phyloP scores from a whole-genome alignment of 345 rosid genomes.

The Conringia planisiliqua region DNA sequence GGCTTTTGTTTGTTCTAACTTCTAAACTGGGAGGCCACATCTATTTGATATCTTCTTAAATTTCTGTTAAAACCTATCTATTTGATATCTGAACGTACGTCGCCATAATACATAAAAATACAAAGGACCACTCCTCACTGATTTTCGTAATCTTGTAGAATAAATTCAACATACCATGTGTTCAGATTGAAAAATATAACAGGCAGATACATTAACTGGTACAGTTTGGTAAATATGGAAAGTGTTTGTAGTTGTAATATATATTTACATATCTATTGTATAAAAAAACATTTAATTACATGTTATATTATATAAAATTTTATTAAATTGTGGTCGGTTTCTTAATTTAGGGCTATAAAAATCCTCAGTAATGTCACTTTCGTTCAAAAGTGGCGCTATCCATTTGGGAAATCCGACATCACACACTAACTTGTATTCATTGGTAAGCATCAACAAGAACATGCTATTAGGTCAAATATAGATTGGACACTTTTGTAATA shows the following conservation, averaged over 20 bases:
- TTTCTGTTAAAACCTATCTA: background rate
- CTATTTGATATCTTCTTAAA: background rate
- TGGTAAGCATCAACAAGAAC: conserved; percentile 17
- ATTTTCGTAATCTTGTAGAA: background rate
- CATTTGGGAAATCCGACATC: conserved; percentile 18
- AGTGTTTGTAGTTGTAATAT: too few relatives aligned
- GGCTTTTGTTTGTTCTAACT: background rate
- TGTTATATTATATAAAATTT: too few relatives aligned
- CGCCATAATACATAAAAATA: background rate
- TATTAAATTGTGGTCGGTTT: conserved; percentile 2
- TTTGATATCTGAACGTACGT: background rate
- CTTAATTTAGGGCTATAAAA: background rate
- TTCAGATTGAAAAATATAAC: too few relatives aligned
- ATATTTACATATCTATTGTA: too few relatives aligned
- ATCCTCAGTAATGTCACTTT: conserved; percentile 7
- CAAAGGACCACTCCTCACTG: background rate
- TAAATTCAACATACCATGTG: too few relatives aligned
- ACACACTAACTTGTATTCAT: conserved; percentile 10
- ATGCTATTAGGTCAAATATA: conserved; percentile 5
- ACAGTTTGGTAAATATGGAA: too few relatives aligned
- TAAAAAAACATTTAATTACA: too few relatives aligned
- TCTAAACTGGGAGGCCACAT: background rate
- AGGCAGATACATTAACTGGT: too few relatives aligned
- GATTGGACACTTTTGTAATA: background rate
- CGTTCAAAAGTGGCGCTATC: conserved; percentile 2